phyloP scores from a whole-genome alignment of 164 flowering plant genomes.

The Cinnamomum chago region DNA sequence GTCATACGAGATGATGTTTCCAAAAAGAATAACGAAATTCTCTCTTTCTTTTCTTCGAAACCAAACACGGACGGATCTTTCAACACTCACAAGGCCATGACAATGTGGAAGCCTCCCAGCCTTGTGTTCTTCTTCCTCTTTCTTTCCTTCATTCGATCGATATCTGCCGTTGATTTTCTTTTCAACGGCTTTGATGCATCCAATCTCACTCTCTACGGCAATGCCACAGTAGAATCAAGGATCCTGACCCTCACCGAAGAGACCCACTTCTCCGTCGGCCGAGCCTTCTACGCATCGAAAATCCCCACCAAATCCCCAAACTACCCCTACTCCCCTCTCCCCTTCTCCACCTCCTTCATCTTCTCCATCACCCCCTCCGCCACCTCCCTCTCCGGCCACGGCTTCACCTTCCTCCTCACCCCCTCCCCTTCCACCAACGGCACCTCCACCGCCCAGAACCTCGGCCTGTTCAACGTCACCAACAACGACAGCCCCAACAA shows the following conservation, averaged over 20 bases:
- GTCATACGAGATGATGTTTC: too few relatives aligned
- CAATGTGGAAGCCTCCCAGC: background rate
- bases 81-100: too few relatives aligned
- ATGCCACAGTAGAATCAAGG: constrained; percentile 18
- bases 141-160: constrained; percentile 7
- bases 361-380: constrained; percentile 29
- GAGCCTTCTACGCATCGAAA: constrained; percentile 27
- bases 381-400: constrained; percentile 26
- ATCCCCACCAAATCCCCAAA: constrained; percentile 21
- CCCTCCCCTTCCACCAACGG: constrained; percentile 20
- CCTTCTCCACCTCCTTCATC: constrained; percentile 40
- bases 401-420: constrained; percentile 30
- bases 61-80: too few relatives aligned
- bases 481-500: constrained; percentile 1
- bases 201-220: constrained; percentile 13
- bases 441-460: constrained; percentile 23
- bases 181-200: constrained; percentile 30
- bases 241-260: constrained; percentile 26
- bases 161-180: constrained; percentile 16
- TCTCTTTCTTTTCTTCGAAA: too few relatives aligned
- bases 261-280: constrained; percentile 24
- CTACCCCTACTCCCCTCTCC: constrained; percentile 11
- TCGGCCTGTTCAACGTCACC: constrained; percentile 20
- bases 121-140: constrained; percentile 1
- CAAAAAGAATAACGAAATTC: too few relatives aligned